Evolutionary conservation across 2,329 filamentous ascomycete genomes (phyloP).

Genomic region (Celoporthe dispersa): DNA sequence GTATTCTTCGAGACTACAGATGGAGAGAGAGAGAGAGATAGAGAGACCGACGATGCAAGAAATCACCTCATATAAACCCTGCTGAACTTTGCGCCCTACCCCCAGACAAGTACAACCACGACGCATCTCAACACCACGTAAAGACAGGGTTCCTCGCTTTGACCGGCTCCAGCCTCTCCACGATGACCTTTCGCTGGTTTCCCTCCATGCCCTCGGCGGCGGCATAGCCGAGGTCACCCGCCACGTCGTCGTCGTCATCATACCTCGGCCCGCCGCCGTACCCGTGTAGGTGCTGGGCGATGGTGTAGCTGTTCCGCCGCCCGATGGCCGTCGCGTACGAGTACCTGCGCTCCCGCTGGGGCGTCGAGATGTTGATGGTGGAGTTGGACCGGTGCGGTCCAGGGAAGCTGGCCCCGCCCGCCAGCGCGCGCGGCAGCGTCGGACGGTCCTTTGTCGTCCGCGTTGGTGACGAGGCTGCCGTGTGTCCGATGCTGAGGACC

Average conservation of each 20-base stretch:
- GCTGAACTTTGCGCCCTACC: neutral
- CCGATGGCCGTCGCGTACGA: constrained; percentile 56
- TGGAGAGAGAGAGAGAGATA: neutral
- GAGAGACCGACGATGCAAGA: neutral
- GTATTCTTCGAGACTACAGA: neutral
- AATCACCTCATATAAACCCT: neutral
- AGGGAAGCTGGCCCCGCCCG: constrained; percentile 45
- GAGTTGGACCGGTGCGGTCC: constrained; percentile 42
- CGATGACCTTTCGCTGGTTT: constrained; percentile 90
- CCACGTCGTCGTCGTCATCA: constrained; percentile 75
- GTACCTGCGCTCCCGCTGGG: constrained; percentile 56
- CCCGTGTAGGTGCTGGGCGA: constrained; percentile 58
- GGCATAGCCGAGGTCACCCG: constrained; percentile 92
- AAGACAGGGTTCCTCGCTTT: constrained; percentile 96
- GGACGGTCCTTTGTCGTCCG: constrained; percentile 31
- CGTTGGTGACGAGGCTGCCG: constrained; percentile 30
- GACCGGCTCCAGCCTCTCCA: constrained; percentile 92
- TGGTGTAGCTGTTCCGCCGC: constrained; percentile 53
- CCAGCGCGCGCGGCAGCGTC: constrained; percentile 29
- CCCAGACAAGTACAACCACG: neutral
- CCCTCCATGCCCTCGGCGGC: constrained; percentile 94
- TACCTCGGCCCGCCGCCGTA: constrained; percentile 39
- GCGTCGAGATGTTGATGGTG: constrained; percentile 46
- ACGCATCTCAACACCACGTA: constrained; percentile 80
- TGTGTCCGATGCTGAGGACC: constrained; percentile 22